These are phyloP conservation scores for Kuraishia piskuri DNA, from an alignment of 805 yeast genomes.

Conservation along the genomic window DNA sequence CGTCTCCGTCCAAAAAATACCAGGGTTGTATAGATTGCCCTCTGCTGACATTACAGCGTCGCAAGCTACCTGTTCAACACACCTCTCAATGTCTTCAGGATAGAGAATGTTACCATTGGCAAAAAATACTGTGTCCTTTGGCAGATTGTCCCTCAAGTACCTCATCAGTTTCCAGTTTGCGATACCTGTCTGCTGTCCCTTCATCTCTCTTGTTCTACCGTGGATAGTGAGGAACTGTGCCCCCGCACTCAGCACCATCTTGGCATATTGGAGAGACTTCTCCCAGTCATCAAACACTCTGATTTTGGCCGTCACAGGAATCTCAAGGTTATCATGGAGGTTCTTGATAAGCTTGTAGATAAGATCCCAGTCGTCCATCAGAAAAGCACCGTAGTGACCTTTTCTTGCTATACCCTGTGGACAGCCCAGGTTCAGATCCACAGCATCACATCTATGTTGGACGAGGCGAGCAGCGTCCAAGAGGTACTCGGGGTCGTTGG, in stretches of 20 bases:
- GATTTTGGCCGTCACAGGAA: slow-evolving; percentile 95
- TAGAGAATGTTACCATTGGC: slow-evolving; percentile 94
- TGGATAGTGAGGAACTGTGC: slow-evolving; percentile 94
- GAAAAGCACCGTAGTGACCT: slow-evolving; percentile 91
- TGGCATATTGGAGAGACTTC: slow-evolving; percentile 80
- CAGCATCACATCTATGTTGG: slow-evolving; percentile 85
- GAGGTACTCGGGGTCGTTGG: slow-evolving; percentile 84
- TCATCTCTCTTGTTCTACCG: slow-evolving; percentile 95
- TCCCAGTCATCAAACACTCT: slow-evolving; percentile 80
- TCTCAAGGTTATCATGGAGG: slow-evolving; percentile 62
- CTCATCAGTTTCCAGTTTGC: slow-evolving; percentile 86
- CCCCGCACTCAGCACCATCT: slow-evolving; percentile 83
- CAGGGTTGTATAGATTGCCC: slow-evolving; percentile 90
- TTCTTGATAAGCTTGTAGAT: slow-evolving; percentile 62
- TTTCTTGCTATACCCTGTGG: slow-evolving; percentile 96
- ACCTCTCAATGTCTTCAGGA: slow-evolving; percentile 71
- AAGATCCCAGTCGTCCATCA: slow-evolving; percentile 96
- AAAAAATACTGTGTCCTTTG: slow-evolving; percentile 75
- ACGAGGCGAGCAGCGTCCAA: slow-evolving; percentile 76
- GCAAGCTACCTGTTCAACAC: slow-evolving; percentile 53
- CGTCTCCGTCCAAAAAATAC: slow-evolving; percentile 58
- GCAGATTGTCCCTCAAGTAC: slow-evolving; percentile 70
- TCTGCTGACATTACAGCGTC: slow-evolving; percentile 98
- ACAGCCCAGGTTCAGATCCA: slow-evolving; percentile 92
- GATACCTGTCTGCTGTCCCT: slow-evolving; percentile 91